phyloP scores from a whole-genome alignment of 352 stramenopile species.

The Phytophthora hybrid region DNA sequence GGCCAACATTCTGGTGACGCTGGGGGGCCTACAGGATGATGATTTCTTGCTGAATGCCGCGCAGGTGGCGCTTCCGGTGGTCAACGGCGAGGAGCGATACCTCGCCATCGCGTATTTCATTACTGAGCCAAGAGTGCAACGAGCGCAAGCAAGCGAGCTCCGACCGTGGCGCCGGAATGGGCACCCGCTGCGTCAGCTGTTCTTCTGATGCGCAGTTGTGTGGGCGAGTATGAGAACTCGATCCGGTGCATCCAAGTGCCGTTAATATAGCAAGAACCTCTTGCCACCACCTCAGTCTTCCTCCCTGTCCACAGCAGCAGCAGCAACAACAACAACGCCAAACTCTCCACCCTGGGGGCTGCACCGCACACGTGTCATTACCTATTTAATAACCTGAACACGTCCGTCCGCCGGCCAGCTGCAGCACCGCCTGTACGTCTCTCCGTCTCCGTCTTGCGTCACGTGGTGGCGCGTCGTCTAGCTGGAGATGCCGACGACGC shows the following conservation, averaged over 20 bases:
- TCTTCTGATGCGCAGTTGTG: background rate
- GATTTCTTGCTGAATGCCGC: background rate
- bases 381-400: slow-evolving; percentile 37
- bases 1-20: background rate
- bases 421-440: no score
- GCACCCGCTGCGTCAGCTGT: background rate
- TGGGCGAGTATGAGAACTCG: background rate
- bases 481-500: slow-evolving; percentile 93
- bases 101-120: background rate
- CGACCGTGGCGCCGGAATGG: background rate
- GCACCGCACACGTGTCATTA: slow-evolving; percentile 28
- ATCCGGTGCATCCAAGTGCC: no score
- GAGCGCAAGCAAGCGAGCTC: background rate
- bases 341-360: slow-evolving; percentile 1
- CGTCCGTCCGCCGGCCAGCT: background rate
- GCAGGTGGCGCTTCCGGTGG: background rate
- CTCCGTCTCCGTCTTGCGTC: no score
- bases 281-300: no score
- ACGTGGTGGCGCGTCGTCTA: slow-evolving; percentile 34
- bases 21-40: background rate
- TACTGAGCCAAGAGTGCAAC: background rate
- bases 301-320: slow-evolving; percentile 1
- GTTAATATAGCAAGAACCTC: no score
- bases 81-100: background rate
- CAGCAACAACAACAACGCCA: background rate